These are phyloP conservation scores for Carpinus viminea DNA, from an alignment of 306 rosid species.

Conservation along the genomic window DNA sequence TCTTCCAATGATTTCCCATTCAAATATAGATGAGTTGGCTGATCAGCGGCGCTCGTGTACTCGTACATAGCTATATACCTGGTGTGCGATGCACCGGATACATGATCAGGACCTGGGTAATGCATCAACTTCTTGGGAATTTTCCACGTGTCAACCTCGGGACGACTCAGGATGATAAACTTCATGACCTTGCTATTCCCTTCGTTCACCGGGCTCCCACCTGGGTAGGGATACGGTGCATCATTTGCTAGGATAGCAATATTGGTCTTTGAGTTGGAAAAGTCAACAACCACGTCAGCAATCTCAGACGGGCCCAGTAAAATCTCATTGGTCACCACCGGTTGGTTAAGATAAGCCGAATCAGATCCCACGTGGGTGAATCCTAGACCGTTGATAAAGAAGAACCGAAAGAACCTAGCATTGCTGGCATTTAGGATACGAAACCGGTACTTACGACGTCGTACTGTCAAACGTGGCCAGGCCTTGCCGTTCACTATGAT, in stretches of 20 bases:
- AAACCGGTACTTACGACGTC: constrained; percentile 50
- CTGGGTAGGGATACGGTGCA: constrained; percentile 54
- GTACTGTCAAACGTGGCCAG: constrained; percentile 50
- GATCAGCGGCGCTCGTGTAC: constrained; percentile 34
- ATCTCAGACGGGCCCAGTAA: constrained; percentile 59
- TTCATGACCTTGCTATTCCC: constrained; percentile 43
- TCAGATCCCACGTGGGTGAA: constrained; percentile 50
- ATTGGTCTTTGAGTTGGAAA: constrained; percentile 26
- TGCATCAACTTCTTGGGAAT: constrained; percentile 32
- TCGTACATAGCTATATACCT: constrained; percentile 52
- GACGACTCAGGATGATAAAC: constrained; percentile 6
- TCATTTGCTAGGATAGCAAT: constrained; percentile 40
- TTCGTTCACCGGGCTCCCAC: constrained; percentile 46
- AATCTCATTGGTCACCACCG: constrained; percentile 19
- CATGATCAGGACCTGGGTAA: constrained; percentile 28
- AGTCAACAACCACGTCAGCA: constrained; percentile 51
- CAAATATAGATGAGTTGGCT: constrained; percentile 50
- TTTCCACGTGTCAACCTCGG: constrained; percentile 29
- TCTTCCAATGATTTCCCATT: constrained; percentile 44
- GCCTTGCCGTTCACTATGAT: constrained; percentile 58
- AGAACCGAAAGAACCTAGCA: constrained; percentile 51
- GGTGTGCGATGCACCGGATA: constrained; percentile 33
- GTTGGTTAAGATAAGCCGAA: constrained; percentile 37
- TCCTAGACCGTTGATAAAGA: constrained; percentile 37
- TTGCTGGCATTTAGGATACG: constrained; percentile 53